Base-by-base conservation (phyloP, 345 rosid species). In the Ceriops tagal region DNA sequence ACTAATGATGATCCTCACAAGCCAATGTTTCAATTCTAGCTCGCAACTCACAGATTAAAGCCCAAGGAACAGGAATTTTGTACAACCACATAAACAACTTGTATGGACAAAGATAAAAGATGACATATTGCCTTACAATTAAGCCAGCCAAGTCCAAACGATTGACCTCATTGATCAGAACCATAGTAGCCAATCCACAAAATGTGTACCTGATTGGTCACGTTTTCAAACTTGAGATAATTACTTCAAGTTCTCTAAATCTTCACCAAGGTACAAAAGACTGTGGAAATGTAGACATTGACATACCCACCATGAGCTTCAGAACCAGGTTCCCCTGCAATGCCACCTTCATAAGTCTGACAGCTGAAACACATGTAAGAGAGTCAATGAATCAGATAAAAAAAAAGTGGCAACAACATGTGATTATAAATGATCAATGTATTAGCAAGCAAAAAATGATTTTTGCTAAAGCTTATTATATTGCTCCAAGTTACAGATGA, bases 271-370 rank as follows among this genome's bases (percentile, higher is more conserved):
- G 59, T 56, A 21, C 18, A 10, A 5, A 9, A 10, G 19, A 27
- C 31, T 3, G 5, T 27, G 28, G 28, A 21, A 56, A 27, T 11
- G 30, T 27, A 64, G 75, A 51, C 76, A 57, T 74, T 68, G 72
- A 78, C 96, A 71, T 92, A 95, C 99, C 99, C 99, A 76, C 99
- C 99, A 56, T 95, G 99, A 84, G 97, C 99, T 87, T 95, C 99
- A 66, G 92, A 84, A 74, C 93, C 93, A 62, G 99, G 97, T 79
- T 92, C 99, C 78, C 96, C 99, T 27, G 88, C 87, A 79, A 95
- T 89, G 59, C 99, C 99, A 73, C 99, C 99, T 85, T 95, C 99
- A 69, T 88, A 90, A 72, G 97, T 95, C 83, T 95, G 99, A 82
- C 96, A 95, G 78, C 97, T 90, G 86, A 77, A 78, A 56, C 18